Conservation (phyloP, 768 basidiomycete species). For the Agrocybe pediades region DNA sequence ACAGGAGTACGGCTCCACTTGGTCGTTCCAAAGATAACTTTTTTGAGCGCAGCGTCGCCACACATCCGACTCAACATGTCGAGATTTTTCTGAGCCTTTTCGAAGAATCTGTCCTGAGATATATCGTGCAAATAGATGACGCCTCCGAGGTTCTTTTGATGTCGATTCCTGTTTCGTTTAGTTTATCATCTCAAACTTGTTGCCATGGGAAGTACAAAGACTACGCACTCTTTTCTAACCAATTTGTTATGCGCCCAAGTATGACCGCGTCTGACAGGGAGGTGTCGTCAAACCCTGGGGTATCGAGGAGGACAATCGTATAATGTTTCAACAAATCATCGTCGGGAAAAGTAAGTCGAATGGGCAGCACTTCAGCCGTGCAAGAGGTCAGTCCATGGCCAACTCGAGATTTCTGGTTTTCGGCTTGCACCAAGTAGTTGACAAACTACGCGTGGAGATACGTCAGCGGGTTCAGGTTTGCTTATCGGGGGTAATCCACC, state of each 20-base stretch:
- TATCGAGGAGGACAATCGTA: too few species aligned
- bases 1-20: constrained; percentile 12
- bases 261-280: constrained; percentile 22
- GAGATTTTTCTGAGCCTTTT: constrained; percentile 4
- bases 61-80: constrained; percentile 5
- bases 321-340: too few species aligned
- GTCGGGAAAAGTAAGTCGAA: too few species aligned
- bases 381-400: constrained; percentile 6
- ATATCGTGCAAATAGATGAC: constrained; percentile 17
- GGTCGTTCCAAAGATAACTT: constrained; percentile 14
- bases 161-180: background rate
- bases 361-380: too few species aligned
- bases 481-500: too few species aligned
- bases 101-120: constrained; percentile 10
- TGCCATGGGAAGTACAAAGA: background rate
- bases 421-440: constrained; percentile 1
- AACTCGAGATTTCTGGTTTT: background rate
- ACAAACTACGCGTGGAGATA: too few species aligned
- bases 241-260: constrained; percentile 22
- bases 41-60: constrained; percentile 7
- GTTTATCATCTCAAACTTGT: background rate
- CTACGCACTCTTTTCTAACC: constrained; percentile 20
- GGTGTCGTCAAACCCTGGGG: constrained; percentile 29
- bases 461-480: too few species aligned
- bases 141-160: constrained; percentile 6